Evolutionary conservation across 2,329 filamentous ascomycete genomes (phyloP).

Genomic region (Dothiorella sarmentorum): DNA sequence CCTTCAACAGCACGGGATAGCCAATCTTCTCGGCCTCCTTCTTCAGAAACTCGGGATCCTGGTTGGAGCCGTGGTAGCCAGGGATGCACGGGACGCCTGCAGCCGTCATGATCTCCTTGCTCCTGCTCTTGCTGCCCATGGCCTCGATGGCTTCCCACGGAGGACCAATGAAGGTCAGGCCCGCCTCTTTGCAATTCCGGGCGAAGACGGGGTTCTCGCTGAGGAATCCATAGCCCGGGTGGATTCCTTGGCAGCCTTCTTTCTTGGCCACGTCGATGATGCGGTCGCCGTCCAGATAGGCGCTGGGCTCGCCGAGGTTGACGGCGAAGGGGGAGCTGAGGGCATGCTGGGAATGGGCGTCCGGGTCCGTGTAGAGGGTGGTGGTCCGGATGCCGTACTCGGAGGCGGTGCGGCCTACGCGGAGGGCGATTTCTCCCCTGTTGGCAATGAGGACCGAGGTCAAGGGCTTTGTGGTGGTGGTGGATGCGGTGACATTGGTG

Average conservation of each 20-base stretch:
- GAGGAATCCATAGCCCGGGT: conserved; percentile 92
- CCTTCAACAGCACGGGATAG: conserved; percentile 63
- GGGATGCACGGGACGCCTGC: conserved; percentile 97
- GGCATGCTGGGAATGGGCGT: conserved; percentile 83
- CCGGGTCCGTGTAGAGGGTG: conserved; percentile 91
- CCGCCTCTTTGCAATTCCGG: conserved; percentile 80
- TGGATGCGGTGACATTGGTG: not conserved
- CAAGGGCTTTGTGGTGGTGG: conserved; percentile 25
- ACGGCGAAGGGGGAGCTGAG: conserved; percentile 78
- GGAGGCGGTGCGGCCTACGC: conserved; percentile 83
- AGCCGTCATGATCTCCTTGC: conserved; percentile 93
- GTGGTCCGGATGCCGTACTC: conserved; percentile 89
- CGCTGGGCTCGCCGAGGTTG: conserved; percentile 76
- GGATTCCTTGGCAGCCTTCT: conserved; percentile 83
- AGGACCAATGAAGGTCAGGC: conserved; percentile 90
- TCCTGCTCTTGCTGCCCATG: conserved; percentile 90
- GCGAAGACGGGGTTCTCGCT: conserved; percentile 94
- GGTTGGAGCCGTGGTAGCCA: conserved; percentile 86
- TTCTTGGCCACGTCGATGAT: conserved; percentile 87
- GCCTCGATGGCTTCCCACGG: conserved; percentile 70
- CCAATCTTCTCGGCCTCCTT: conserved; percentile 69
- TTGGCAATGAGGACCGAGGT: conserved; percentile 93
- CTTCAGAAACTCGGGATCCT: conserved; percentile 62
- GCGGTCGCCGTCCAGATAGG: conserved; percentile 88
- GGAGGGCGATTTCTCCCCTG: conserved; percentile 91